Evolutionary conservation across 2,329 filamentous ascomycete species (phyloP).

Genomic region (Cercospora zeae-maydis): DNA sequence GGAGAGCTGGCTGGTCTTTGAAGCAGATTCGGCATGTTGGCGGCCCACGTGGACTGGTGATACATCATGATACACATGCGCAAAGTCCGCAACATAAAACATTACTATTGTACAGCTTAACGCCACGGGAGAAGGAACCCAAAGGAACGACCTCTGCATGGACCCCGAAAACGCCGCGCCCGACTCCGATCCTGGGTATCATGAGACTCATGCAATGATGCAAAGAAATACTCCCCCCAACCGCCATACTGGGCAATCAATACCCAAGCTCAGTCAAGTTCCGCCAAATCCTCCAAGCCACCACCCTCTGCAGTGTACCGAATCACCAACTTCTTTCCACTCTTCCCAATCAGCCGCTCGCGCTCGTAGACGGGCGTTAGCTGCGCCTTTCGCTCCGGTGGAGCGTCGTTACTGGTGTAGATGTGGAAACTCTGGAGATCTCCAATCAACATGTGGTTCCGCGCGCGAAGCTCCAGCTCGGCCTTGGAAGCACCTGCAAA

Average conservation of each 20-base stretch:
- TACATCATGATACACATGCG: not conserved
- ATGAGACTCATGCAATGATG: conserved; percentile 4
- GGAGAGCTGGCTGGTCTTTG: conserved; percentile 6
- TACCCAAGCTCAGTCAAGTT: not conserved
- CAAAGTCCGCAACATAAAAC: not conserved
- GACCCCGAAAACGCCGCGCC: not conserved
- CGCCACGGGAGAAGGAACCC: not conserved
- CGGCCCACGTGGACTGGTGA: not conserved
- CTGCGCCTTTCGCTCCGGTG: conserved; percentile 19
- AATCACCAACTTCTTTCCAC: conserved; percentile 21
- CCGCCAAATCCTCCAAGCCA: conserved; percentile 5
- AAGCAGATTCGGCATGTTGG: not conserved
- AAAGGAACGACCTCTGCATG: not conserved
- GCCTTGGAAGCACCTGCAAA: conserved; percentile 20
- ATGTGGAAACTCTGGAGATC: conserved; percentile 21
- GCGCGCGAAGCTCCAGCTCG: conserved; percentile 17
- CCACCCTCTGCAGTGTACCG: conserved; percentile 18
- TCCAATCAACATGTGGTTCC: not conserved
- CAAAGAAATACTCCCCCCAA: not conserved
- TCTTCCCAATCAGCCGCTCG: conserved; percentile 3
- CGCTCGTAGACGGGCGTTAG: conserved; percentile 20
- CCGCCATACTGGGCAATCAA: not conserved
- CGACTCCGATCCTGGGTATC: conserved; percentile 9
- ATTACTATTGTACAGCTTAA: not conserved
- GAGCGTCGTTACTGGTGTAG: conserved; percentile 19